Conservation (phyloP, 371 early-diverging fungal species). For the Saksenaea oblongispora region DNA sequence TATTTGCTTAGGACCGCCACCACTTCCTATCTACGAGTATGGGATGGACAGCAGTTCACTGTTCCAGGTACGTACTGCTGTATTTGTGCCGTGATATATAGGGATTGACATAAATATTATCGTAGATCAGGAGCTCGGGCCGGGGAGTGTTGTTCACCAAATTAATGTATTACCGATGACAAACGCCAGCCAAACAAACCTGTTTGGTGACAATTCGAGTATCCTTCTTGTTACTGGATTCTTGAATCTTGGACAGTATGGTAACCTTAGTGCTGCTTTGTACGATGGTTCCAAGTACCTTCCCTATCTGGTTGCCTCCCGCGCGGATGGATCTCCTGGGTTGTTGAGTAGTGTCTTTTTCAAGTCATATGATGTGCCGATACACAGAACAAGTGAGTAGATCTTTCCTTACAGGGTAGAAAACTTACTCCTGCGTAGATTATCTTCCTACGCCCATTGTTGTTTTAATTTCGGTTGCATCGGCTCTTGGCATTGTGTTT, state of each 20-base stretch:
- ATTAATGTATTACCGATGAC: constrained; percentile 23
- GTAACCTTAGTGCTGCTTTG: constrained; percentile 63
- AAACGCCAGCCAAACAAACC: constrained; percentile 8
- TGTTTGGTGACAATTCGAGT: constrained; percentile 9
- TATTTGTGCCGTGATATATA: background rate
- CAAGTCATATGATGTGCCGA: constrained; percentile 25
- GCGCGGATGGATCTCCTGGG: constrained; percentile 41
- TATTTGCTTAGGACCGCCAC: constrained; percentile 5
- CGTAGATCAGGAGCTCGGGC: constrained; percentile 24
- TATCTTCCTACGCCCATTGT: constrained; percentile 61
- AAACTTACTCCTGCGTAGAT: constrained; percentile 17
- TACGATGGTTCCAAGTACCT: constrained; percentile 65
- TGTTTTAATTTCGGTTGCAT: constrained; percentile 68
- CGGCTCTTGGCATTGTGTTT: constrained; percentile 68
- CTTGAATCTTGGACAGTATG: constrained; percentile 42
- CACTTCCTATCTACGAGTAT: constrained; percentile 32
- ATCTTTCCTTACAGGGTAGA: background rate
- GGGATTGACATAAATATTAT: background rate
- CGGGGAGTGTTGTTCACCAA: constrained; percentile 33
- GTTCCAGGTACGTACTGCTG: constrained; percentile 6
- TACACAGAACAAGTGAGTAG: constrained; percentile 13
- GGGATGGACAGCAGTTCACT: constrained; percentile 42
- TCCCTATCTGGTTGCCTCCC: constrained; percentile 63
- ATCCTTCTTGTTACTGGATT: constrained; percentile 54
- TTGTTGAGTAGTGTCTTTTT: constrained; percentile 50